phyloP scores from a whole-genome alignment of 192 early-diverging fungal species.

The Coemansia sp. region DNA sequence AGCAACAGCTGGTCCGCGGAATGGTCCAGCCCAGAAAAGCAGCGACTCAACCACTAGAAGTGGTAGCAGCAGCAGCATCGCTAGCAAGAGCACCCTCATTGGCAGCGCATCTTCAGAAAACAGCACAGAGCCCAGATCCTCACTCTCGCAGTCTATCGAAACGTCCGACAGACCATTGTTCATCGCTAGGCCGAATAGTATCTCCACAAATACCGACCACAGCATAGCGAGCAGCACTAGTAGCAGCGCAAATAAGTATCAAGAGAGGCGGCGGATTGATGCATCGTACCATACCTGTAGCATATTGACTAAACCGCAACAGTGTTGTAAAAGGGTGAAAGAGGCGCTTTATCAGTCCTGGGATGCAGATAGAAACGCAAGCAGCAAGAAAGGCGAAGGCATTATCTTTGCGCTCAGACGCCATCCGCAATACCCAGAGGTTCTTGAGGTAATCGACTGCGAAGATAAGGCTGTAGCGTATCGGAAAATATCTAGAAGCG shows the following conservation, averaged over 20 bases:
- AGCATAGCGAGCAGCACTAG: neutral
- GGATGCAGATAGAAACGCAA: neutral
- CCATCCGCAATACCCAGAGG: slow-evolving; percentile 17
- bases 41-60: neutral
- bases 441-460: slow-evolving; percentile 32
- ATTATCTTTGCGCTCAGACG: slow-evolving; percentile 24
- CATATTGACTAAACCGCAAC: neutral
- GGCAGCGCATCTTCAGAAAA: slow-evolving; percentile 4
- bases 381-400: neutral
- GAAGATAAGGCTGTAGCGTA: slow-evolving; percentile 25
- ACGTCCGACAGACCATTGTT: neutral
- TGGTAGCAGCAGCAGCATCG: slow-evolving; percentile 19
- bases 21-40: neutral
- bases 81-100: slow-evolving; percentile 31
- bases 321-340: neutral
- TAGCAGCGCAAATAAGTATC: neutral
- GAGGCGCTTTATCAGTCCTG: neutral
- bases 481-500: slow-evolving; percentile 23
- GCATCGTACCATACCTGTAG: neutral
- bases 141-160: neutral
- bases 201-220: neutral
- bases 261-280: neutral
- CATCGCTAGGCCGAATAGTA: neutral
- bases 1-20: neutral
- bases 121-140: neutral